A percentile compares a stretch with the other conserved stretches of the same genome.
These are phyloP conservation scores for Colletotrichum chlorophyti DNA, from an alignment of 2,329 filamentous ascomycete species.

Conservation along the genomic window DNA sequence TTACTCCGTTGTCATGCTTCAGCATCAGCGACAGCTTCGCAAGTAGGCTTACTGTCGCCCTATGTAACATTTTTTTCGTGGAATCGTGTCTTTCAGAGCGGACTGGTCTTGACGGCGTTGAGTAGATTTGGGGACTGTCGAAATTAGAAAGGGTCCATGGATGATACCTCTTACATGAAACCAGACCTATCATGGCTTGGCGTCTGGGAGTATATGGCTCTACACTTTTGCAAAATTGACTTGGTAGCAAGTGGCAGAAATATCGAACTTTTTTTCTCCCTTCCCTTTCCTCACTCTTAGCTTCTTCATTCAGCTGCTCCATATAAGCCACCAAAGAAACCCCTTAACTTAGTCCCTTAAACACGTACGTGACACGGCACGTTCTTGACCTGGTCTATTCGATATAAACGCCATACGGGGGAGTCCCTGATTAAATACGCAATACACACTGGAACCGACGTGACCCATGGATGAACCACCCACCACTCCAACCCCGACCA, in stretches of 20 bases:
- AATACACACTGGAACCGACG: slow-evolving; percentile 1
- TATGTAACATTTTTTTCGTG: slow-evolving; percentile 14
- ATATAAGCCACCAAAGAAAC: too few species aligned
- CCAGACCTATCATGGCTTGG: slow-evolving; percentile 15
- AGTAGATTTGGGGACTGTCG: slow-evolving; percentile 6
- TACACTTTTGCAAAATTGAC: too few species aligned
- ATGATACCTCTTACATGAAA: slow-evolving; percentile 26
- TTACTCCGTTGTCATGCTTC: slow-evolving; percentile 56
- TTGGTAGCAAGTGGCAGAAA: background rate
- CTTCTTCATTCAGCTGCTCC: background rate
- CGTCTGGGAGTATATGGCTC: slow-evolving; percentile 8
- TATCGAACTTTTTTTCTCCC: background rate
- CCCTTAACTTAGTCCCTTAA: too few species aligned
- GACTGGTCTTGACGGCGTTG: slow-evolving; percentile 3
- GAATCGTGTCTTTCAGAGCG: background rate
- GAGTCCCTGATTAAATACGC: slow-evolving; percentile 4
- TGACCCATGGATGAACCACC: background rate
- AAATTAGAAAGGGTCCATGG: slow-evolving; percentile 15
- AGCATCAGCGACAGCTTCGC: slow-evolving; percentile 39
- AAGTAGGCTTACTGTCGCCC: slow-evolving; percentile 13
- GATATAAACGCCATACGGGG: slow-evolving; percentile 22
- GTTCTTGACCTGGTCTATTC: background rate
- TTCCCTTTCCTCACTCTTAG: too few species aligned
- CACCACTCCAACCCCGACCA: background rate
- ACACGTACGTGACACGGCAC: background rate